Evolutionary conservation across 2,329 filamentous ascomycete genomes (phyloP).

Genomic region (Aspergillus melleus): DNA sequence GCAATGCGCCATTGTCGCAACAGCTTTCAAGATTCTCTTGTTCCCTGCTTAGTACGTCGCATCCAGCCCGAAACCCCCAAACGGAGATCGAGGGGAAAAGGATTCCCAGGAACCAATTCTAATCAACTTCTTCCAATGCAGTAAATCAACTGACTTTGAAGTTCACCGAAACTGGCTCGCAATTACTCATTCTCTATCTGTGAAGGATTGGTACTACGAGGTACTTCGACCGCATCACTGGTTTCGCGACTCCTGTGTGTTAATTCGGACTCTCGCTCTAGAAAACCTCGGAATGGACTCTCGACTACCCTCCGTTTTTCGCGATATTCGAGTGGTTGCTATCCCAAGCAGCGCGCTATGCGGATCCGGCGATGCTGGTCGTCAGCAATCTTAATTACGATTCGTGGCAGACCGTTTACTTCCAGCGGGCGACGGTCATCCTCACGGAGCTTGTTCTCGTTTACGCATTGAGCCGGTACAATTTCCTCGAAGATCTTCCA

Average conservation of each 20-base stretch:
- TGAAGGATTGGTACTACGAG: slow-evolving; percentile 93
- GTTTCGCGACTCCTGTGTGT: background rate
- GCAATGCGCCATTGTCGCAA: slow-evolving; percentile 83
- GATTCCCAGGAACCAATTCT: slow-evolving; percentile 4
- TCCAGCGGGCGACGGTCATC: slow-evolving; percentile 87
- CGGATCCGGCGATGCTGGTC: slow-evolving; percentile 78
- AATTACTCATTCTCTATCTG: slow-evolving; percentile 83
- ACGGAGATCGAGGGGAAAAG: slow-evolving; percentile 3
- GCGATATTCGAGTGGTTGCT: slow-evolving; percentile 94
- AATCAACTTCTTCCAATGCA: slow-evolving; percentile 40
- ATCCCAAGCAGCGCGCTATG: slow-evolving; percentile 74
- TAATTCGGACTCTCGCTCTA: slow-evolving; percentile 28
- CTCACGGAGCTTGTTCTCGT: slow-evolving; percentile 79
- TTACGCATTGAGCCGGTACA: slow-evolving; percentile 75
- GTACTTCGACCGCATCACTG: slow-evolving; percentile 41
- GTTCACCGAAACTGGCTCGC: slow-evolving; percentile 99
- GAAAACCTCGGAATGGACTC: slow-evolving; percentile 97
- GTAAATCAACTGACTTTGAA: slow-evolving; percentile 98
- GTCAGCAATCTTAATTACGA: slow-evolving; percentile 80
- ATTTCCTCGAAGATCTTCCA: slow-evolving; percentile 1
- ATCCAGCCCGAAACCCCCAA: background rate
- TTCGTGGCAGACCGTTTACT: slow-evolving; percentile 92
- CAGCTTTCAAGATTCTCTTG: slow-evolving; percentile 85
- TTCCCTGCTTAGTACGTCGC: slow-evolving; percentile 86
- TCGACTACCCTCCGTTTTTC: slow-evolving; percentile 98